Evolutionary conservation across 129 eudicot species (phyloP).

Genomic region (Flaveria bidentis): DNA sequence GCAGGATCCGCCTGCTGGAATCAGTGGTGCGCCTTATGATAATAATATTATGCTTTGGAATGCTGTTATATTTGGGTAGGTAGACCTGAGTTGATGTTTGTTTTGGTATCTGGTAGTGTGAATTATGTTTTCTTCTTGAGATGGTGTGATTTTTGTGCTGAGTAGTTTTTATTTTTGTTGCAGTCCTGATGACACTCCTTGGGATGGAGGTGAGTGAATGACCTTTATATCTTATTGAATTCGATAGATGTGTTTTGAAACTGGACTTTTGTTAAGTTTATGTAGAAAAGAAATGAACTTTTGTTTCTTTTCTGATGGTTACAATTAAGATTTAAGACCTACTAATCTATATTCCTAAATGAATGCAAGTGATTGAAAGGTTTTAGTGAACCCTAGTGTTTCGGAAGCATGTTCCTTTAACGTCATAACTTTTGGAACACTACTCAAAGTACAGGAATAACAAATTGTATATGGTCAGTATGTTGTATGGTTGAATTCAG

Average conservation of each 20-base stretch:
- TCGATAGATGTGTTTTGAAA: neutral
- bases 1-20: conserved; percentile 86
- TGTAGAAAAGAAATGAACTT: neutral
- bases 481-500: neutral
- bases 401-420: neutral
- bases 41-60: conserved; percentile 82
- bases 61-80: conserved; percentile 75
- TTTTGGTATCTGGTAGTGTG: neutral
- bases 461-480: neutral
- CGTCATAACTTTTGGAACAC: neutral
- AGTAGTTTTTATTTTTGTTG: conserved; percentile 29
- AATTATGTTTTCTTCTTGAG: conserved; percentile 6
- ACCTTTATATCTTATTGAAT: neutral
- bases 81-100: neutral
- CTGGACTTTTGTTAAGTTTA: neutral
- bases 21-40: conserved; percentile 64
- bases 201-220: conserved; percentile 60
- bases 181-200: conserved; percentile 73
- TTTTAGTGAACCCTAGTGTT: neutral
- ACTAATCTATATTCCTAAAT: neutral
- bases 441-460: neutral
- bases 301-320: too few relatives aligned
- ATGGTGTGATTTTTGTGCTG: conserved; percentile 1
- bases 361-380: neutral
- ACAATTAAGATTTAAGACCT: neutral